A percentile compares a stretch with the other conserved stretches of the same genome.
phyloP scores from a whole-genome alignment of 305 asterid genomes.

The Fraxinus nigra region DNA sequence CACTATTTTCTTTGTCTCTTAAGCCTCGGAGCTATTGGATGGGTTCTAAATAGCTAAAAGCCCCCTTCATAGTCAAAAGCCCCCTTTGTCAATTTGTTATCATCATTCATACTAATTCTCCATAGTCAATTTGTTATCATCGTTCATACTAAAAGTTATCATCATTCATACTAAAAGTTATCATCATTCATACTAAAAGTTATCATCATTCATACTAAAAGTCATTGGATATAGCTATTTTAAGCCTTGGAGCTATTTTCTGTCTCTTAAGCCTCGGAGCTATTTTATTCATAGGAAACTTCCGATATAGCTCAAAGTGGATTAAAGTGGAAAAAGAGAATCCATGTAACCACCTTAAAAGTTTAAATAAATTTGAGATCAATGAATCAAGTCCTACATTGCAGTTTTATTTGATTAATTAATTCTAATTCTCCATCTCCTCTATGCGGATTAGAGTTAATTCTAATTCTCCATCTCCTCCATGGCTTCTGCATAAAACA shows the following conservation, averaged over 20 bases:
- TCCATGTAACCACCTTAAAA: background rate
- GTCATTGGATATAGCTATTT: too few relatives aligned
- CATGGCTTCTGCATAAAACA: background rate
- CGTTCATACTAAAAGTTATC: too few relatives aligned
- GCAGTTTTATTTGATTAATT: background rate
- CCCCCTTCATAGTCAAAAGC: too few relatives aligned
- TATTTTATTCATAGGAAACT: background rate
- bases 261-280: background rate
- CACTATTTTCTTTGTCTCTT: background rate
- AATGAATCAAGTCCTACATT: background rate
- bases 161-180: too few relatives aligned
- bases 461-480: background rate
- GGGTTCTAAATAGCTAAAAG: too few relatives aligned
- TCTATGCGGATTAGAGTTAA: background rate
- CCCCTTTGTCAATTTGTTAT: too few relatives aligned
- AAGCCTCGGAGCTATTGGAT: background rate
- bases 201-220: too few relatives aligned
- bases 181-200: too few relatives aligned
- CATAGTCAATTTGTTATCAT: too few relatives aligned
- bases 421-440: background rate
- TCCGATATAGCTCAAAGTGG: background rate
- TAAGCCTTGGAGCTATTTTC: too few relatives aligned
- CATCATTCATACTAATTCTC: too few relatives aligned
- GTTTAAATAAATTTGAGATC: background rate
- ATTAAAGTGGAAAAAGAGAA: background rate